A percentile compares a stretch with the other conserved stretches of the same genome.
Conservation (phyloP, 345 rosid species). For the Eucalyptus polyanthemos region DNA sequence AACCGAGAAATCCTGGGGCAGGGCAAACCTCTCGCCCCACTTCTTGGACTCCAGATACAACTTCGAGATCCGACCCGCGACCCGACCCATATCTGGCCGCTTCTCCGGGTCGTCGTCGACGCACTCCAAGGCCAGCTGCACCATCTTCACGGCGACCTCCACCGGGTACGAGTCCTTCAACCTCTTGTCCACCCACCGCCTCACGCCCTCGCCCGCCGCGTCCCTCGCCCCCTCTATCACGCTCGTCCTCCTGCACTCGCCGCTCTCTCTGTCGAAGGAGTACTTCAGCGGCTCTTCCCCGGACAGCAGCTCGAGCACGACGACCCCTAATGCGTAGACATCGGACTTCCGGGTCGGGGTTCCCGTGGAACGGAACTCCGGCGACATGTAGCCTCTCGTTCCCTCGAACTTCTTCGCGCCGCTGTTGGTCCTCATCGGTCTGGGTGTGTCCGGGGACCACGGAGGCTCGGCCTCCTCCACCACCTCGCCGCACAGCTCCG, state of each 20-base stretch:
- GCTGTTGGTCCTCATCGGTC: neutral
- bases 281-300: conserved; percentile 34
- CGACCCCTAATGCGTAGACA: conserved; percentile 44
- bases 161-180: conserved; percentile 47
- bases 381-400: conserved; percentile 44
- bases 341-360: conserved; percentile 21
- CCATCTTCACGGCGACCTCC: conserved; percentile 43
- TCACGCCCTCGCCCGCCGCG: conserved; percentile 14
- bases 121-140: conserved; percentile 33
- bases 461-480: neutral
- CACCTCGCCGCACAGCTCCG: conserved; percentile 32
- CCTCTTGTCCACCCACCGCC: conserved; percentile 45
- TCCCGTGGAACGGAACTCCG: conserved; percentile 20
- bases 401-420: conserved; percentile 22
- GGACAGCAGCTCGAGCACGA: conserved; percentile 27
- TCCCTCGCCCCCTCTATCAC: conserved; percentile 27
- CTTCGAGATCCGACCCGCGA: conserved; percentile 27
- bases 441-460: neutral
- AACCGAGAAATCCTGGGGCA: conserved; percentile 28
- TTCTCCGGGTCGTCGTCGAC: conserved; percentile 28
- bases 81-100: conserved; percentile 46
- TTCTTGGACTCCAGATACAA: conserved; percentile 25
- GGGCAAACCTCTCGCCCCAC: conserved; percentile 28
- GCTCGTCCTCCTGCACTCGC: conserved; percentile 15
- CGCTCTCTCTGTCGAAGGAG: conserved; percentile 11